Base-by-base conservation (phyloP, 2,329 filamentous ascomycete species). In the Talaromyces sp. region DNA sequence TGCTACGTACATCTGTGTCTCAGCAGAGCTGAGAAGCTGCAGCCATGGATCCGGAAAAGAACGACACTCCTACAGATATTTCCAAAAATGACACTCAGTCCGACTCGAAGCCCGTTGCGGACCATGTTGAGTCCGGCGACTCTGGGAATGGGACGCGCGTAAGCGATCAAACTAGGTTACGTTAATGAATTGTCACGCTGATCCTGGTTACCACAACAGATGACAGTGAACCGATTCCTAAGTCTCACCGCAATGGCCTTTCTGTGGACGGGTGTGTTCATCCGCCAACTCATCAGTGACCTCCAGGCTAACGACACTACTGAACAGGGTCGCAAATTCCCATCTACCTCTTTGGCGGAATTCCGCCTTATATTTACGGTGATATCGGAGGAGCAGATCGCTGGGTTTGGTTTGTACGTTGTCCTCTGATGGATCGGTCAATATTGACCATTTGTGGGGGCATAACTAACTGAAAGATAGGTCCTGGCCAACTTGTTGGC, bases 381-480 rank as follows among this genome's bases (percentile, higher is more conserved):
- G 82, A 85, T 27, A 81, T 89, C 61, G 86, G 86, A 27, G 86
- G 86, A 58, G 73, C 78, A 4, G 82, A 85, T 67, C 75, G 81
- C 63, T 87, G 82, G 81, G 77, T 84, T n/a, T 87, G 85, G 86
- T 82, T 86, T 73, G 77, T 77, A 64, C 38, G 74, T 70, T n/a
- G 35, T 38, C 35, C 35, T 38, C 17, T 14, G 29, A 27, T 38
- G 11, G n/a, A 26, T 26, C 8, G 13, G 27, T n/a, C 14, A 17
- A 24, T 26, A 54, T 10, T 1, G 8, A 14, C n/a, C 10, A 24
- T 11, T 46, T 5, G 17, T 9, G n/a, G 27, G 27, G 41, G 51
- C 13, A 35, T 29, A 29, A 50, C 29, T 62, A 43, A 64, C 52
- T 9, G 50, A 27, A 6, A 29, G 26, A 21, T 55, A 77, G 74